Evolutionary conservation across 176 grass and related monocot genomes (phyloP).

Genomic region (Cocos nucifera): DNA sequence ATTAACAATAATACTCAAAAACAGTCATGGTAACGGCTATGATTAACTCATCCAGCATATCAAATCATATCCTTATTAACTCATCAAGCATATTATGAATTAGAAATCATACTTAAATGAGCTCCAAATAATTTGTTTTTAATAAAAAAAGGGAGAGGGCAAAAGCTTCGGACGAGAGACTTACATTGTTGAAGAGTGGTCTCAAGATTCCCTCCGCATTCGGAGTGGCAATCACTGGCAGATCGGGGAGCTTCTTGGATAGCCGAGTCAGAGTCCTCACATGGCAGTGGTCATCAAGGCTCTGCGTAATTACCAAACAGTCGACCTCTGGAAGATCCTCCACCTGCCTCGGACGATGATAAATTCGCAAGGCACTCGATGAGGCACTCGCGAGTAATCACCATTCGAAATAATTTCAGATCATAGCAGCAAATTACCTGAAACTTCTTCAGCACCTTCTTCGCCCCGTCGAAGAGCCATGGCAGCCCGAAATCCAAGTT

Average conservation of each 20-base stretch:
- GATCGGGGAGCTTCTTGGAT: conserved; percentile 29
- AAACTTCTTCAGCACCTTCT: conserved; percentile 42
- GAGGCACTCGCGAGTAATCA: not conserved
- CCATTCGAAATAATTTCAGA: not conserved
- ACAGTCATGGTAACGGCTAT: no score
- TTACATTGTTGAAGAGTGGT: conserved; percentile 42
- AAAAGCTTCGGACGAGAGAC: not conserved
- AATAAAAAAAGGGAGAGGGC: no score
- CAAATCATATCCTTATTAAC: no score
- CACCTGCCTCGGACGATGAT: conserved; percentile 14
- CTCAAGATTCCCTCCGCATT: conserved; percentile 53
- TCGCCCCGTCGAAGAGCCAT: conserved; percentile 74
- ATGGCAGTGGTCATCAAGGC: conserved; percentile 95
- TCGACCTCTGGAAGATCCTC: conserved; percentile 37
- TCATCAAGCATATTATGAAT: no score
- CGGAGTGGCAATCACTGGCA: conserved; percentile 70
- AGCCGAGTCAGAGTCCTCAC: conserved; percentile 52
- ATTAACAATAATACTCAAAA: no score
- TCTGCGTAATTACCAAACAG: conserved; percentile 85
- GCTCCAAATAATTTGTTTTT: no score
- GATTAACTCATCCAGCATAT: no score
- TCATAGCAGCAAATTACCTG: conserved; percentile 4
- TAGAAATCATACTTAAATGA: no score
- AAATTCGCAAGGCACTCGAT: not conserved
- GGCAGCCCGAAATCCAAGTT: conserved; percentile 88